Evolutionary conservation across 306 rosid genomes (phyloP), one percentile per base, ranked within the genome.

Genomic region (Gillenia trifoliata): DNA sequence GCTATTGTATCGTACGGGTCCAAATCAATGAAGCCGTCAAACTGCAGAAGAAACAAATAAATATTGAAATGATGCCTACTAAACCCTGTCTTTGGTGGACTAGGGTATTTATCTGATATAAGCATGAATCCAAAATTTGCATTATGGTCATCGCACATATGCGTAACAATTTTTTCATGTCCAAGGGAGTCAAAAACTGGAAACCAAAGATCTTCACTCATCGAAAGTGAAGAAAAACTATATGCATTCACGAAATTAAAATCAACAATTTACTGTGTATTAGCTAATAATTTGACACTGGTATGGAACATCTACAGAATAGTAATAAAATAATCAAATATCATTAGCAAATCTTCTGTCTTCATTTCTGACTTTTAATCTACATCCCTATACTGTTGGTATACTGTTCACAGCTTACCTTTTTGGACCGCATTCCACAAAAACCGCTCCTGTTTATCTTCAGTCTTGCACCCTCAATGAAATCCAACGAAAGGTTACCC

Each of bases 341-440:
- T 64, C 72, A 52, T 12, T 19, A 17, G 22, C 19, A 62, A 40
- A 68, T 20, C 4, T 66, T 29, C 31, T n/a, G 1, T 29, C 29
- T 23, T 41, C 50, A 41, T 23, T 69, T 64, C 62, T 47, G 16
- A 34, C 6, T 8, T 8, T 30, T 19, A n/a, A 74, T 1, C 30
- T 5, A 47, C 1, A 69, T 45, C 65, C 64, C 57, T 25, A 59
- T 16, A 68, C 7, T 49, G 55, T 74, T 59, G 29, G 66, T 63
- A 80, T 15, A 77, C 23, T 3, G 10, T 40, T 38, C 66, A 67
- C 13, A 5, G 30, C 74, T 40, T 56, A 89, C 97, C 98, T 88
- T 89, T 81, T 88, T 93, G 29, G 98, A 93, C 40, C 96, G 93
- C 98, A 93, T 93, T 78, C 98, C 97, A 66, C 97, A 93, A 74